Evolutionary conservation across 805 yeast species (phyloP), one percentile per base, ranked within the genome.

Genomic region (Yamadazyma sp.): DNA sequence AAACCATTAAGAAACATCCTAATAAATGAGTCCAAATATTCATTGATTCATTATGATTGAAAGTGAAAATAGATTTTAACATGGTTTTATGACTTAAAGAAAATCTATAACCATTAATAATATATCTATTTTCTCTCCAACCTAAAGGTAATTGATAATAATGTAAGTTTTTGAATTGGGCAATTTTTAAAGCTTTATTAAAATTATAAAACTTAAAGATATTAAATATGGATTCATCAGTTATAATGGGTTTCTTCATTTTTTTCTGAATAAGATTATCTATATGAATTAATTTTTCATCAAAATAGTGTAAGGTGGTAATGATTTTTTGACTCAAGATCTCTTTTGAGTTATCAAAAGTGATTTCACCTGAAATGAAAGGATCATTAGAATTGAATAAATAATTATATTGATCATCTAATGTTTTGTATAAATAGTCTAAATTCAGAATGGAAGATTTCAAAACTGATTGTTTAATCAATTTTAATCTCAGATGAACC

Each of bases 11-110:
- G 2, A 76, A 20, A 2, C 83, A 74, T 10, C 97, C 98, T 2
- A 78, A 23, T 10, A 86, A 51, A 62, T 91, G 98, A 0, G 96
- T 75, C 98, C 98, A 91, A 37, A 91, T 88, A 60, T 93, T 93
- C 53, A 84, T 74, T 0, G 95, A 75, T 58, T 91, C 98, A 55
- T 91, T 91, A 60, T 93, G 98, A 56, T 47, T 72, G 45, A 65
- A 63, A 31, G 66, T 55, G 52, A 78, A 72, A 12, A 88, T 64
- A 31, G 89, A 76, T 40, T 67, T 58, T 20, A 82, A 34, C 45
- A 93, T 82, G 36, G 74, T 70, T 5, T 50, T 20, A 52, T 82
- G 88, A 26, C 75, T 71, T 38, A 75, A 64, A 42, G 82, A 79
- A 60, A 91, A 93, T 41, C 97, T 68, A 62, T 91, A 93, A 3